Conservation (phyloP, 768 basidiomycete genomes). For the Lactifluus pinguis region DNA sequence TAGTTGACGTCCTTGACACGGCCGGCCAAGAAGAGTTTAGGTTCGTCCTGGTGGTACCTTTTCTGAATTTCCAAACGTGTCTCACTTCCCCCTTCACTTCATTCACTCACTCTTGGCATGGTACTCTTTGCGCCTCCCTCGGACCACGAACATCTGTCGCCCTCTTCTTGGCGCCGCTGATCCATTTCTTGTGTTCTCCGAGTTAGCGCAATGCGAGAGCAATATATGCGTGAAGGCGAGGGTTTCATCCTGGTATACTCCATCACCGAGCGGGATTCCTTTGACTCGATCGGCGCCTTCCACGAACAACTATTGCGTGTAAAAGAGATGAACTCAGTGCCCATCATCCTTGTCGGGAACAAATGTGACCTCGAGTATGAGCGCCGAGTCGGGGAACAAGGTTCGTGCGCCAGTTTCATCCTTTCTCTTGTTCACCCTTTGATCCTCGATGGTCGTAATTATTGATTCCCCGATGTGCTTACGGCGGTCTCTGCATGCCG, state of each 20-base stretch:
- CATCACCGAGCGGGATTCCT: conserved; percentile 94
- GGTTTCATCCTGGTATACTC: conserved; percentile 97
- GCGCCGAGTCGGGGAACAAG: conserved; percentile 88
- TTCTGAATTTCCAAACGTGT: not conserved
- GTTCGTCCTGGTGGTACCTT: conserved; percentile 39
- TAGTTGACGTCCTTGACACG: conserved; percentile 93
- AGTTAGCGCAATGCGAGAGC: conserved; percentile 90
- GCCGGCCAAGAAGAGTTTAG: conserved; percentile 98
- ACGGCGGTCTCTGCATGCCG: not conserved
- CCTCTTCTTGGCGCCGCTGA: not conserved
- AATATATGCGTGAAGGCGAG: conserved; percentile 97
- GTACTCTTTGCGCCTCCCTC: too few relatives aligned
- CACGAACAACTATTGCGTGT: conserved; percentile 94
- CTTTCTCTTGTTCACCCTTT: not conserved
- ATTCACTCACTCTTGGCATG: too few relatives aligned
- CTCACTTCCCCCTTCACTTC: too few relatives aligned
- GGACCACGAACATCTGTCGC: not conserved
- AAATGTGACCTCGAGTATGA: conserved; percentile 94
- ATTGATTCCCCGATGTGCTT: too few relatives aligned
- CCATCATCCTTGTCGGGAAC: conserved; percentile 94
- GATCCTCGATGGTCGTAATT: not conserved
- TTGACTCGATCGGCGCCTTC: conserved; percentile 92
- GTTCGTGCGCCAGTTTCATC: conserved; percentile 33
- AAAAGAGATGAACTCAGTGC: conserved; percentile 92
- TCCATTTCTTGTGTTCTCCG: too few relatives aligned